phyloP scores from a whole-genome alignment of 2,329 filamentous ascomycete species.

The Penicillium sp. region DNA sequence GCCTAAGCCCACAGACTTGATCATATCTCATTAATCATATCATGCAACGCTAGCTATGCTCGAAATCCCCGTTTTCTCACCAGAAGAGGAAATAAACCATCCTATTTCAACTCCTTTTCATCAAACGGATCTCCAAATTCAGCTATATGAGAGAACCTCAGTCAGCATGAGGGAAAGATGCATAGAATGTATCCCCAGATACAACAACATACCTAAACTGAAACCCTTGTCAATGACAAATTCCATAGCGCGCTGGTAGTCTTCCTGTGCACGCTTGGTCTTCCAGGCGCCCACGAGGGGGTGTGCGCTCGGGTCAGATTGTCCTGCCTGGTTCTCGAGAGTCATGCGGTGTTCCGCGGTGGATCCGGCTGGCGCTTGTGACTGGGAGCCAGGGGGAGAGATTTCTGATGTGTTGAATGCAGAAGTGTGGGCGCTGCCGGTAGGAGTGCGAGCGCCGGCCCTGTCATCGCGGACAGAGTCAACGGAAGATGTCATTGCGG shows the following conservation, averaged over 20 bases:
- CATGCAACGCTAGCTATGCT: slow-evolving; percentile 6
- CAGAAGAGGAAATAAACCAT: slow-evolving; percentile 7
- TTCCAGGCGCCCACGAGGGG: slow-evolving; percentile 52
- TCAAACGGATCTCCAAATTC: slow-evolving; percentile 51
- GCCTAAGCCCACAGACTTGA: not conserved
- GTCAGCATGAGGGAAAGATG: not conserved
- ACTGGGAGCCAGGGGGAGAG: slow-evolving; percentile 58
- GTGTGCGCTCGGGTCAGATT: slow-evolving; percentile 2
- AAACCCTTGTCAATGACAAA: slow-evolving; percentile 55
- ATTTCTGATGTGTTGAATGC: slow-evolving; percentile 46
- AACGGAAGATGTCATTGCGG: slow-evolving; percentile 55
- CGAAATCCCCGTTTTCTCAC: not conserved
- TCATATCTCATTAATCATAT: slow-evolving; percentile 33
- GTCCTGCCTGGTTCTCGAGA: slow-evolving; percentile 9
- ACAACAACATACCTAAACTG: slow-evolving; percentile 43
- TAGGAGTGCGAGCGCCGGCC: slow-evolving; percentile 46
- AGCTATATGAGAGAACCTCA: slow-evolving; percentile 28
- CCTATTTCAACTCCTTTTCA: slow-evolving; percentile 38
- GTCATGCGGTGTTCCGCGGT: not conserved
- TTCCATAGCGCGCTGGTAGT: slow-evolving; percentile 53
- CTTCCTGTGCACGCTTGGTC: slow-evolving; percentile 59
- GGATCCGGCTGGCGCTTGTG: slow-evolving; percentile 16
- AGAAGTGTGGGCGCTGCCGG: slow-evolving; percentile 26
- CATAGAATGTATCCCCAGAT: not conserved
- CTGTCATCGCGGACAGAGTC: slow-evolving; percentile 41